Conservation (phyloP, 169 alveolate species). For the Plasmodium relictum region DNA sequence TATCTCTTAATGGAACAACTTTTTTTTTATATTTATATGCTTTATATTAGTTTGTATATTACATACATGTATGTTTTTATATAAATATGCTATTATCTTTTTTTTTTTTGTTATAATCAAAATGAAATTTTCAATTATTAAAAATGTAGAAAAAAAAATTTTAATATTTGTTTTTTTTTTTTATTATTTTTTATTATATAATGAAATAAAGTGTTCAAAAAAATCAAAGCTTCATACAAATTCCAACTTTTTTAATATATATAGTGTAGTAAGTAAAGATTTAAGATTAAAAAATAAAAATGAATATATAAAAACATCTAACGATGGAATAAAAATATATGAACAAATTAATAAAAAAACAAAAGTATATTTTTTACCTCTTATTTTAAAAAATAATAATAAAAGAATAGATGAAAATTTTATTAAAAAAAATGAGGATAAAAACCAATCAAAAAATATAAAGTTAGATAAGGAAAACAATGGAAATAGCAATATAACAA, state of each 20-base stretch:
- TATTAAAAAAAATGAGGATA: not conserved
- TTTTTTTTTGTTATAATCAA: not conserved
- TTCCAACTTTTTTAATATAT: conserved; percentile 7
- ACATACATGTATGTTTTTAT: not conserved
- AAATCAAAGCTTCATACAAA: not conserved
- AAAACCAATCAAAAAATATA: not conserved
- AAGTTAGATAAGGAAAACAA: not conserved
- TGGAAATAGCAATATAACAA: not conserved
- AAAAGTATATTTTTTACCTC: conserved; percentile 53
- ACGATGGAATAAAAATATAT: conserved; percentile 29
- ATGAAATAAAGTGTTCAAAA: conserved; percentile 6
- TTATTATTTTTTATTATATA: not conserved
- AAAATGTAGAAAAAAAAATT: conserved; percentile 14
- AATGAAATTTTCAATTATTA: not conserved
- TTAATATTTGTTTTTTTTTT: conserved; percentile 2
- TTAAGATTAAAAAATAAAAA: conserved; percentile 21
- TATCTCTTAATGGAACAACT: no score
- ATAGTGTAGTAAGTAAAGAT: conserved; percentile 44
- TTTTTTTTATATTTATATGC: no score
- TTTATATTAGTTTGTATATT: no score
- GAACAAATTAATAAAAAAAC: conserved; percentile 29
- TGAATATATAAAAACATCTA: conserved; percentile 12
- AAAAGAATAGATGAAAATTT: not conserved
- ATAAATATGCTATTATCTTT: no score
- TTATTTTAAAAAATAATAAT: conserved; percentile 12